Evolutionary conservation across 148 eudicot species (phyloP).

Genomic region (Silene latifolia): DNA sequence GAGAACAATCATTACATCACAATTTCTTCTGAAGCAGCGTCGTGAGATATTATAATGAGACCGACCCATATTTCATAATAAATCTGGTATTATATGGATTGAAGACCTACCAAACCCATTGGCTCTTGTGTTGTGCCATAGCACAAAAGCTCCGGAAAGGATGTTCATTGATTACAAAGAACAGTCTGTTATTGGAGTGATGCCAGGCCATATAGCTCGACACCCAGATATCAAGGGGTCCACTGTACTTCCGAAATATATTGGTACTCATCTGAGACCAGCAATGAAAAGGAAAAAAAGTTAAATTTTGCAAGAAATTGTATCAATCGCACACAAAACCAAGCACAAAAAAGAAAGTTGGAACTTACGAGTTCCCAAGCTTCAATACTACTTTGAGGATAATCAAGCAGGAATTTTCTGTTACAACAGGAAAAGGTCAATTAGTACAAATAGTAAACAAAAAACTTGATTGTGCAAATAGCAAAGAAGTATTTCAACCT

Average conservation of each 20-base stretch:
- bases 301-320: not conserved
- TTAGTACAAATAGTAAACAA: too few species aligned
- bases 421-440: conserved; percentile 15
- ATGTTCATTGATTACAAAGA: conserved; percentile 57
- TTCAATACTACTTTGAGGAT: conserved; percentile 42
- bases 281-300: not conserved
- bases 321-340: not conserved
- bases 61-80: too few species aligned
- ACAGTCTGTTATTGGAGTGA: conserved; percentile 18
- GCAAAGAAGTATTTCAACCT: not conserved
- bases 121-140: conserved; percentile 91
- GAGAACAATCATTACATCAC: too few species aligned
- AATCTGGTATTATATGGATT: not conserved
- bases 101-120: conserved; percentile 84
- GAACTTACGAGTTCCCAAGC: conserved; percentile 87
- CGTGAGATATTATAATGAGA: too few species aligned
- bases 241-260: conserved; percentile 79
- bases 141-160: conserved; percentile 64
- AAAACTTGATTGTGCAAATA: too few species aligned
- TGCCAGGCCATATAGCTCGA: conserved; percentile 43
- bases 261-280: conserved; percentile 64
- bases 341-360: not conserved
- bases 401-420: conserved; percentile 55
- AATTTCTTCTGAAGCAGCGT: too few species aligned
- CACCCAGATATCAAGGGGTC: conserved; percentile 83